Percentiles rank a stretch among this genome's conserved stretches.
phyloP scores from a whole-genome alignment of 768 basidiomycete species.

The Kwoniella shandongensis region DNA sequence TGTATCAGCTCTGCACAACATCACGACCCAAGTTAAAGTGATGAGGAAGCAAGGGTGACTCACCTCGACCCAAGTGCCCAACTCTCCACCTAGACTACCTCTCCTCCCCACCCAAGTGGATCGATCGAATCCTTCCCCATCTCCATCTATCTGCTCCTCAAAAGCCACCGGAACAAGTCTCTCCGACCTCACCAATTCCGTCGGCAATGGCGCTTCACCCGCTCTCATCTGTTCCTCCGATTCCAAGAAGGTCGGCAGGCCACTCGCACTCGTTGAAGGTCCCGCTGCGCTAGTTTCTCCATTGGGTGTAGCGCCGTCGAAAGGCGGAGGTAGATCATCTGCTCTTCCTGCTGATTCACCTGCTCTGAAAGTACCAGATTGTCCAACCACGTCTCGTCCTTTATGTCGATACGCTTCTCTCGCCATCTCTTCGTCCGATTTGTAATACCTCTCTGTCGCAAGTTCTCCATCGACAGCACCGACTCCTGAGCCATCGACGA shows the following conservation, averaged over 20 bases:
- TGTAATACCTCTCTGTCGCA: background rate
- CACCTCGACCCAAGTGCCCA: constrained; percentile 48
- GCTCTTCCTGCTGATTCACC: background rate
- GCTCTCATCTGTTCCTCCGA: constrained; percentile 35
- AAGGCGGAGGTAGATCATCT: constrained; percentile 39
- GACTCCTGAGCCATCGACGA: background rate
- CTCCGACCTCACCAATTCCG: constrained; percentile 14
- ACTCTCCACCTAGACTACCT: constrained; percentile 37
- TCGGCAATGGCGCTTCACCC: constrained; percentile 27
- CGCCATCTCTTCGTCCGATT: constrained; percentile 34
- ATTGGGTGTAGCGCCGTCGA: constrained; percentile 23
- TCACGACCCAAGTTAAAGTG: background rate
- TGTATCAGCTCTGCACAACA: constrained; percentile 1
- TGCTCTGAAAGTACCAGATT: constrained; percentile 35
- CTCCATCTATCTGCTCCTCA: constrained; percentile 11
- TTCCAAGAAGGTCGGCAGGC: constrained; percentile 38
- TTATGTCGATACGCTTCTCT: constrained; percentile 48
- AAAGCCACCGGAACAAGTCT: constrained; percentile 20
- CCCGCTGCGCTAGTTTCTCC: constrained; percentile 12
- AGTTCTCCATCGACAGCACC: background rate
- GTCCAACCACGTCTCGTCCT: constrained; percentile 48
- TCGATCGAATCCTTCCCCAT: constrained; percentile 15
- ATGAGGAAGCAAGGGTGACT: constrained; percentile 1
- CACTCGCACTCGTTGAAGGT: constrained; percentile 15
- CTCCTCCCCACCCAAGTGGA: constrained; percentile 28